A percentile compares a stretch with the other conserved stretches of the same genome.
phyloP scores from a whole-genome alignment of 345 rosid species.

The Eucalyptus lansdowneana region DNA sequence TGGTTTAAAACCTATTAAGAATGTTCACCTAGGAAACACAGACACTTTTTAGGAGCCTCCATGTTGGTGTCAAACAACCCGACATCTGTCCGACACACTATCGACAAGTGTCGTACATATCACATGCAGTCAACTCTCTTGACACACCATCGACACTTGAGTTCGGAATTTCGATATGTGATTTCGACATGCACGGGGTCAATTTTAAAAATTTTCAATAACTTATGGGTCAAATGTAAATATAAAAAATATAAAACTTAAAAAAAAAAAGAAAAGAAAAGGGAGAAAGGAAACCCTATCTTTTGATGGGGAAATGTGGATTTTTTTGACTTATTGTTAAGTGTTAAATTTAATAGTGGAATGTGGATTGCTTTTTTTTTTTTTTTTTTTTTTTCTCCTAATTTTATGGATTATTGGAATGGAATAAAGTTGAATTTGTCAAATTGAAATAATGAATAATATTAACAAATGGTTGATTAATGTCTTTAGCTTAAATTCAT shows the following conservation, averaged over 20 bases:
- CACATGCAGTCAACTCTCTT: neutral
- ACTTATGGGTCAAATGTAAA: too few relatives aligned
- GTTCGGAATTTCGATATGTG: neutral
- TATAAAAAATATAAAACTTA: neutral
- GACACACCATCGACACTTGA: neutral
- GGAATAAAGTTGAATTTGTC: neutral
- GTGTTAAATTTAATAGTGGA: neutral
- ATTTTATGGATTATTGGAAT: neutral
- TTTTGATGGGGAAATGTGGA: neutral
- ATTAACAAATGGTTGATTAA: neutral
- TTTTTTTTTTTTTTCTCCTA: neutral
- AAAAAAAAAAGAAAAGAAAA: too few relatives aligned
- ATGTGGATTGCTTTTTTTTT: neutral
- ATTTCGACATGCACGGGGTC: neutral
- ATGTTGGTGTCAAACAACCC: neutral
- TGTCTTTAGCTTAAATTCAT: neutral
- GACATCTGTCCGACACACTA: accelerated
- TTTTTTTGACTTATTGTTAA: neutral
- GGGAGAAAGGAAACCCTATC: neutral
- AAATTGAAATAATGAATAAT: too few relatives aligned
- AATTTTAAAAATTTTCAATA: too few relatives aligned
- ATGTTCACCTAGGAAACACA: neutral
- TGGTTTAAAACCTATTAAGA: neutral
- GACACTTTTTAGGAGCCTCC: neutral
- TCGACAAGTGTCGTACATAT: neutral